phyloP scores from a whole-genome alignment of 768 basidiomycete genomes.

The Cystofilobasidium bisporidii region DNA sequence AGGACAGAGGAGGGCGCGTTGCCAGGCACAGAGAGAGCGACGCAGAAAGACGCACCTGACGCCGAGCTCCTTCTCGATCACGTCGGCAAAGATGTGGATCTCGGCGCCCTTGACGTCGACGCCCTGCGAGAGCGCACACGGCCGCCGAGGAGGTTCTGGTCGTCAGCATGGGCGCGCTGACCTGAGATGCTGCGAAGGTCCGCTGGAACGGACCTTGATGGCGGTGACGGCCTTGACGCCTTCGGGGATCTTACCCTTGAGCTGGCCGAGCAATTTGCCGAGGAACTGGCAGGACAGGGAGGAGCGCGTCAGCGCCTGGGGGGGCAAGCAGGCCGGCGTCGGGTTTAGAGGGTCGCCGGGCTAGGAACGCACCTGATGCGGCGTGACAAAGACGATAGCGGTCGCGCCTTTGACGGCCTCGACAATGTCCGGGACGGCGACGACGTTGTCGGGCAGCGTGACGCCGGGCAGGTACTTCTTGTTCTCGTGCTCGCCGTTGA shows the following conservation, averaged over 20 bases:
- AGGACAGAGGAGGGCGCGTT: too few relatives aligned
- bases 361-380: conserved; percentile 40
- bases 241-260: conserved; percentile 41
- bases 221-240: conserved; percentile 42
- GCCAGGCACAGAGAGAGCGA: too few relatives aligned
- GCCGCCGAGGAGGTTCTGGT: too few relatives aligned
- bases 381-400: conserved; percentile 45
- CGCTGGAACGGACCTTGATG: conserved; percentile 41
- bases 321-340: background rate
- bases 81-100: conserved; percentile 45
- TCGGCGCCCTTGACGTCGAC: conserved; percentile 43
- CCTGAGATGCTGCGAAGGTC: background rate
- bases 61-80: conserved; percentile 42
- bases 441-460: conserved; percentile 41
- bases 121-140: too few relatives aligned
- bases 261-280: conserved; percentile 38
- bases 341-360: background rate
- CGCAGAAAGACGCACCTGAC: conserved; percentile 35
- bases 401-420: conserved; percentile 44
- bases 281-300: conserved; percentile 39
- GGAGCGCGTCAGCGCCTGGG: background rate
- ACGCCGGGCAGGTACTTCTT: conserved; percentile 42
- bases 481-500: conserved; percentile 45
- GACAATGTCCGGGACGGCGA: conserved; percentile 42
- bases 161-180: too few relatives aligned